phyloP scores from a whole-genome alignment of 1,284 basidiomycete genomes.

The Puccinia polysora region DNA sequence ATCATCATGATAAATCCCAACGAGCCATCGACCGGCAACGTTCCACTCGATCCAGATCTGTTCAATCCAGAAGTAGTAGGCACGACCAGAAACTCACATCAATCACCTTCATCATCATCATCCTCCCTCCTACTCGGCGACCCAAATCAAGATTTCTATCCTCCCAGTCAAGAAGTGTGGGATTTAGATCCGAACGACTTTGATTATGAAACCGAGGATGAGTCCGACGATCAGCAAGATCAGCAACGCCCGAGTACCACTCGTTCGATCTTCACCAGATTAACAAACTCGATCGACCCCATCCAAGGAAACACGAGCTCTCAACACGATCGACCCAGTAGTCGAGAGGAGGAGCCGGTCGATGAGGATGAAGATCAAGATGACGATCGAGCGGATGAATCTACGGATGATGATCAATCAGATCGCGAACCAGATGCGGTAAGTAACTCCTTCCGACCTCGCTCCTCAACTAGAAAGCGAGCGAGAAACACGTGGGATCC shows the following conservation, averaged over 20 bases:
- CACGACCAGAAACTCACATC: too few relatives aligned
- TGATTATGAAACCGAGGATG: conserved; percentile 24
- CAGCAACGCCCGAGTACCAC: too few relatives aligned
- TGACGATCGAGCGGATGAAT: conserved; percentile 9
- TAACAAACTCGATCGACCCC: too few relatives aligned
- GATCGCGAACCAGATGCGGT: conserved; percentile 22
- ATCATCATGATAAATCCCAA: neutral
- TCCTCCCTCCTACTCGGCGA: too few relatives aligned
- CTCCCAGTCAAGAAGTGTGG: neutral
- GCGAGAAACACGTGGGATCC: too few relatives aligned
- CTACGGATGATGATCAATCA: conserved; percentile 17
- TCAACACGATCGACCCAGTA: too few relatives aligned
- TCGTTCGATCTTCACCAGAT: too few relatives aligned
- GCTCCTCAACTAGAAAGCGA: too few relatives aligned
- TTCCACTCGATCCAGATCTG: conserved; percentile 28
- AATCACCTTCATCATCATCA: too few relatives aligned
- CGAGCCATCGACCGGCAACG: neutral
- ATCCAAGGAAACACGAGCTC: too few relatives aligned
- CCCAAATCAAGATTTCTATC: conserved; percentile 30
- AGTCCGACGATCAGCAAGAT: neutral
- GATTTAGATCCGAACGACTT: conserved; percentile 17
- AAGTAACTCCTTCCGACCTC: too few relatives aligned
- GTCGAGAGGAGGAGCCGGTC: too few relatives aligned
- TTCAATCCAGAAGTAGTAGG: conserved; percentile 41
- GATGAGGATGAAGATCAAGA: conserved; percentile 12